Conservation (phyloP, 768 basidiomycete genomes). For the Saitozyma podzolica region DNA sequence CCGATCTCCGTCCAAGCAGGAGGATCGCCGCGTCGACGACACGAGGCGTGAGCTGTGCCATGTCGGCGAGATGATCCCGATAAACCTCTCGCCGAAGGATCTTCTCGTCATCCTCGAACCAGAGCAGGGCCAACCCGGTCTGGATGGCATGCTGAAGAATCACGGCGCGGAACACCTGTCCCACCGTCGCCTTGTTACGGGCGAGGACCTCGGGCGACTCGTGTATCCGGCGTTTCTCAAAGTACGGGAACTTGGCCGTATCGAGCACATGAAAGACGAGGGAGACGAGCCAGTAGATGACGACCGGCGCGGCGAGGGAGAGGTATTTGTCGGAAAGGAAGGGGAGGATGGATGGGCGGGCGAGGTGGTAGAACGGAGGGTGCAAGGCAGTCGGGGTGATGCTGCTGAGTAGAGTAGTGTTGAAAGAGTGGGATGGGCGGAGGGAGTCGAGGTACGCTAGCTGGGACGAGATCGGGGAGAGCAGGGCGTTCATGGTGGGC, state of each 20-base stretch:
- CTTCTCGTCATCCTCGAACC: slow-evolving; percentile 60
- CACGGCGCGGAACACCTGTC: slow-evolving; percentile 75
- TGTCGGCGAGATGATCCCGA: slow-evolving; percentile 44
- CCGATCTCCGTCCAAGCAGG: slow-evolving; percentile 56
- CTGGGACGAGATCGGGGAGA: no score
- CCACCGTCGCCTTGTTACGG: slow-evolving; percentile 71
- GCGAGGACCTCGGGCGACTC: slow-evolving; percentile 74
- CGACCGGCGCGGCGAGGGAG: slow-evolving; percentile 70
- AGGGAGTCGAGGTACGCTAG: no score
- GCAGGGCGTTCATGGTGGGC: no score
- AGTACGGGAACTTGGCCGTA: slow-evolving; percentile 62
- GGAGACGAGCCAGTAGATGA: slow-evolving; percentile 81
- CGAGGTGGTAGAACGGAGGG: slow-evolving; percentile 55
- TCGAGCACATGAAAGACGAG: slow-evolving; percentile 81
- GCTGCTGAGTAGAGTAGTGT: slow-evolving; percentile 34
- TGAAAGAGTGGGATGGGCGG: slow-evolving; percentile 1
- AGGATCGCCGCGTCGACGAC: slow-evolving; percentile 55
- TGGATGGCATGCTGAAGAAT: slow-evolving; percentile 83
- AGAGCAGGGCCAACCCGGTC: slow-evolving; percentile 69
- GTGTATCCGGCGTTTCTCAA: slow-evolving; percentile 84
- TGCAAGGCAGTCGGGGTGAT: slow-evolving; percentile 43
- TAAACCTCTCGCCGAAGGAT: slow-evolving; percentile 40
- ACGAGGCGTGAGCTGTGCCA: slow-evolving; percentile 45
- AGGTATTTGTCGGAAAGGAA: slow-evolving; percentile 68
- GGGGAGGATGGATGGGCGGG: slow-evolving; percentile 54